These are phyloP conservation scores for Hamigera avellanea DNA, from an alignment of 495 filamentous ascomycete species.

Conservation along the genomic window DNA sequence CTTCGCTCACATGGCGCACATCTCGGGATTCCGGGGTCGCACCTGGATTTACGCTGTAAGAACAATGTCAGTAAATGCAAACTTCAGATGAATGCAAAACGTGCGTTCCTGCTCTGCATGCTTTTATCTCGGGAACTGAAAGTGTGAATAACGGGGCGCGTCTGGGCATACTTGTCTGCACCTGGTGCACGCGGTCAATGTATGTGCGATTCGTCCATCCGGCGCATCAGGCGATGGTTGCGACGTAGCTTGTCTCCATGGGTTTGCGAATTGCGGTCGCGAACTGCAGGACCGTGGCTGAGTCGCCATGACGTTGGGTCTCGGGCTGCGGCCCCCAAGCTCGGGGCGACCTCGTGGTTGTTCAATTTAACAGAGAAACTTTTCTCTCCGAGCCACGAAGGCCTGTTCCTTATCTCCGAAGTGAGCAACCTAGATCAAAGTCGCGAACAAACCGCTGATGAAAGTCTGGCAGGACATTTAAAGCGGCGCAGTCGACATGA, in stretches of 20 bases:
- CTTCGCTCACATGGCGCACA: constrained; percentile 90
- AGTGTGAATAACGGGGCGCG: neutral
- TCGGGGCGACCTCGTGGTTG: too few relatives aligned
- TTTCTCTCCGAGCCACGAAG: too few relatives aligned
- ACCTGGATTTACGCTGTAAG: constrained; percentile 78
- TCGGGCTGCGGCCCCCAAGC: too few relatives aligned
- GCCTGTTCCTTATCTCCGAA: too few relatives aligned
- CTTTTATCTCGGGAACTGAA: too few relatives aligned
- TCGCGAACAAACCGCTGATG: too few relatives aligned
- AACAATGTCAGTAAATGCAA: neutral
- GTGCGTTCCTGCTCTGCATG: too few relatives aligned
- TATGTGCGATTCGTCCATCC: constrained; percentile 56
- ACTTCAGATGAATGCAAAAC: too few relatives aligned
- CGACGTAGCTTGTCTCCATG: constrained; percentile 10
- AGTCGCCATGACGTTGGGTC: constrained; percentile 9
- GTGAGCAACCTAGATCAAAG: too few relatives aligned
- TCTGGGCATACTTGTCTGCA: constrained; percentile 61
- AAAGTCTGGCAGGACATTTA: too few relatives aligned
- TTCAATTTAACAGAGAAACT: too few relatives aligned
- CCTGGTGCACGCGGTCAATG: constrained; percentile 75
- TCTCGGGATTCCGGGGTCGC: constrained; percentile 79
- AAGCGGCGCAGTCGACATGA: too few relatives aligned
- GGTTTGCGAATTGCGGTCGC: constrained; percentile 14
- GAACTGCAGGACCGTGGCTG: constrained; percentile 4
- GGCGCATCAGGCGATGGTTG: constrained; percentile 20